Conservation (phyloP, 768 basidiomycete genomes). For the Amanita muscaria region DNA sequence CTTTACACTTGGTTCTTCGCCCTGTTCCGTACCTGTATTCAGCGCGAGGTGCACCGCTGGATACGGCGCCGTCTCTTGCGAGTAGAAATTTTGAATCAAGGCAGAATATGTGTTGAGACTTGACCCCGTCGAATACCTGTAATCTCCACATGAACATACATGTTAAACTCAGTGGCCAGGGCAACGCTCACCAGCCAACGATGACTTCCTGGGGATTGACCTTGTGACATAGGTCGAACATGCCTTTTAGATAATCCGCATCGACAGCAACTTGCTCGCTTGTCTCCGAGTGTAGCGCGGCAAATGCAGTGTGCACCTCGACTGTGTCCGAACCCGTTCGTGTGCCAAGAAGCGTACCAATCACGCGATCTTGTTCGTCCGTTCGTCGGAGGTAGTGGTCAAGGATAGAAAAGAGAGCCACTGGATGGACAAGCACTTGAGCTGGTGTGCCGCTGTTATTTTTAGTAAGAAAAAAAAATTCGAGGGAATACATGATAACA, state of each 20-base stretch:
- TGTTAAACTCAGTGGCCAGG: slow-evolving; percentile 2
- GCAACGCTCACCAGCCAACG: slow-evolving; percentile 77
- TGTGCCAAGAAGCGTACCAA: slow-evolving; percentile 88
- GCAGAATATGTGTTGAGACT: slow-evolving; percentile 91
- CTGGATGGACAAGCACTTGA: slow-evolving; percentile 79
- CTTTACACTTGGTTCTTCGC: slow-evolving; percentile 62
- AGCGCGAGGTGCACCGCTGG: slow-evolving; percentile 88
- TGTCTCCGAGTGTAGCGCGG: slow-evolving; percentile 87
- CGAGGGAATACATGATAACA: background rate
- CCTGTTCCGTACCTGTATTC: slow-evolving; percentile 71
- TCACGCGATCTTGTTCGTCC: slow-evolving; percentile 77
- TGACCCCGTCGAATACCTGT: slow-evolving; percentile 88
- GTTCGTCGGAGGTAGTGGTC: slow-evolving; percentile 92
- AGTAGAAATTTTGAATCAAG: slow-evolving; percentile 96
- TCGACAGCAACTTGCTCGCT: slow-evolving; percentile 92
- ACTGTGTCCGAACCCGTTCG: slow-evolving; percentile 54
- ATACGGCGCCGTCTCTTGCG: slow-evolving; percentile 81
- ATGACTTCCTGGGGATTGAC: slow-evolving; percentile 82
- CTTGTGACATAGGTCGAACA: slow-evolving; percentile 86
- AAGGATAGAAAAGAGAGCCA: slow-evolving; percentile 89
- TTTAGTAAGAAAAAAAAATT: too few relatives aligned
- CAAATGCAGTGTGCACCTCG: slow-evolving; percentile 79
- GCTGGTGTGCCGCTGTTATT: slow-evolving; percentile 55
- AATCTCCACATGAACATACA: slow-evolving; percentile 3
- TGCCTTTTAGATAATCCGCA: slow-evolving; percentile 89